phyloP scores from a whole-genome alignment of 805 yeast species.

The Candida odintsovae region DNA sequence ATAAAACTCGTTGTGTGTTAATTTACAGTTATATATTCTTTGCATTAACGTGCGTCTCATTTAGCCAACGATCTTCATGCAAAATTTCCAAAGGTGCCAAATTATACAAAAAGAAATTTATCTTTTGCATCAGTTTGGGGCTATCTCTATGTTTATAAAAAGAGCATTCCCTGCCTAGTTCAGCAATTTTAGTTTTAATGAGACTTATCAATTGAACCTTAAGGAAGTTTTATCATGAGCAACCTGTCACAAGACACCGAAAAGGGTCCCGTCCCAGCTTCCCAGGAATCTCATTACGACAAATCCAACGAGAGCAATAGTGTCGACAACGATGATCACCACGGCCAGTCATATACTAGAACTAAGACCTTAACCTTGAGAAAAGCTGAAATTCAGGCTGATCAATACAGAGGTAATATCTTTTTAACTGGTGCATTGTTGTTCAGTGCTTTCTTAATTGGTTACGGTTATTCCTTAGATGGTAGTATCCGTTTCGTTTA shows the following conservation, averaged over 20 bases:
- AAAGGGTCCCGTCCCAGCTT: not conserved
- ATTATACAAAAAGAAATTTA: not conserved
- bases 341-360: not conserved
- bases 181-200: no score
- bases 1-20: no score
- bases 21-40: not conserved
- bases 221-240: not conserved
- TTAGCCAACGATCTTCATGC: not conserved
- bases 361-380: conserved; percentile 40
- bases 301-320: not conserved
- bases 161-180: not conserved
- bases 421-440: conserved; percentile 32
- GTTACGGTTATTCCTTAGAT: conserved; percentile 53
- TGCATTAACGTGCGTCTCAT: no score
- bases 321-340: not conserved
- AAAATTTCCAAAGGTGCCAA: not conserved
- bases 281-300: not conserved
- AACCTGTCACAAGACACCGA: not conserved
- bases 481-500: conserved; percentile 41
- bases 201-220: no score
- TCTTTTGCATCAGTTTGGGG: not conserved
- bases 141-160: not conserved
- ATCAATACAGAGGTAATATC: conserved; percentile 33
- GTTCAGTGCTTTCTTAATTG: conserved; percentile 41
- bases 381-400: conserved; percentile 43